phyloP scores from a whole-genome alignment of 2,329 filamentous ascomycete species.

The Monilinia vaccinii-corymbosi region DNA sequence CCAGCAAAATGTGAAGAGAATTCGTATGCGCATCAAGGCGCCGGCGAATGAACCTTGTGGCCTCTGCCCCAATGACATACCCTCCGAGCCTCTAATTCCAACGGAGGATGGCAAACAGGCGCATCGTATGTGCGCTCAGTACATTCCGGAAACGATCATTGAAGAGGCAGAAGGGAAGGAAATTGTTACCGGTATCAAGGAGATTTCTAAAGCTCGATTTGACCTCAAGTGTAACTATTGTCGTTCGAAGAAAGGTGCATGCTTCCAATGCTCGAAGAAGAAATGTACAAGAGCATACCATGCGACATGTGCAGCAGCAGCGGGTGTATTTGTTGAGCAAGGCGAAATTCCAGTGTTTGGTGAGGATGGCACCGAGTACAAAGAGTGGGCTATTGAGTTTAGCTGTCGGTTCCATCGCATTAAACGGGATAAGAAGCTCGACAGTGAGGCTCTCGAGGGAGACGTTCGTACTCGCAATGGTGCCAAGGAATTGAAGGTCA shows the following conservation, averaged over 20 bases:
- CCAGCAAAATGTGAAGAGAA: conserved; percentile 54
- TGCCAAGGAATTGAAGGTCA: conserved; percentile 57
- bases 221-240: conserved; percentile 94
- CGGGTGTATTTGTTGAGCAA: conserved; percentile 84
- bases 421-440: conserved; percentile 70
- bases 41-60: conserved; percentile 74
- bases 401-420: conserved; percentile 89
- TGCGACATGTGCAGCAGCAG: conserved; percentile 84
- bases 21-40: conserved; percentile 60
- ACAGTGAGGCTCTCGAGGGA: conserved; percentile 59
- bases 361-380: conserved; percentile 87
- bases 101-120: conserved; percentile 84
- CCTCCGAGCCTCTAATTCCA: conserved; percentile 69
- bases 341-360: conserved; percentile 78
- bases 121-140: conserved; percentile 81
- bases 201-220: conserved; percentile 76
- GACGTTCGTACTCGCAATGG: conserved; percentile 59
- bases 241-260: conserved; percentile 87
- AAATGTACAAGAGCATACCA: conserved; percentile 93
- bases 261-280: conserved; percentile 92
- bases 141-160: conserved; percentile 87
- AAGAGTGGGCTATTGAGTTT: conserved; percentile 84
- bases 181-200: conserved; percentile 66
- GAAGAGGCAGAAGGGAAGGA: conserved; percentile 57
- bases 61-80: conserved; percentile 84